A percentile compares a stretch with the other conserved stretches of the same genome.
phyloP scores from a whole-genome alignment of 2,329 filamentous ascomycete species.

The Monosporascus ibericus region DNA sequence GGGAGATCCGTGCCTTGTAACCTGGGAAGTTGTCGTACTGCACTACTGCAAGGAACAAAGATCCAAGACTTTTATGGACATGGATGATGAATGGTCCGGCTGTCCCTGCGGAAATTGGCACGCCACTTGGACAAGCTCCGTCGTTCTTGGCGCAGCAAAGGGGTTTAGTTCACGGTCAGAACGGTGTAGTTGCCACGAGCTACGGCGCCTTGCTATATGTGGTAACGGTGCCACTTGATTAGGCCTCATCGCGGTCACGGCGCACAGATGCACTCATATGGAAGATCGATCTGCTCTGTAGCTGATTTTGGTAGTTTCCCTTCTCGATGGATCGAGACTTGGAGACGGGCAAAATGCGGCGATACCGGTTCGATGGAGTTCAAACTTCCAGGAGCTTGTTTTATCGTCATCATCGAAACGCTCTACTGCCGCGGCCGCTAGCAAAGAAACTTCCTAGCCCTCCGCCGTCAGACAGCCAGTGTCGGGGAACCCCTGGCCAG shows the following conservation, averaged over 20 bases:
- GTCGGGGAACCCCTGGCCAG: not conserved
- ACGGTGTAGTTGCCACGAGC: too few relatives aligned
- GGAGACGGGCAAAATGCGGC: too few relatives aligned
- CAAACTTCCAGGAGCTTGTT: not conserved
- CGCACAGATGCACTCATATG: too few relatives aligned
- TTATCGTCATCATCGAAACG: not conserved
- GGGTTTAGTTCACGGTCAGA: too few relatives aligned
- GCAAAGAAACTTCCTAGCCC: not conserved
- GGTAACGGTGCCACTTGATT: too few relatives aligned
- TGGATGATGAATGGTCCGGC: not conserved
- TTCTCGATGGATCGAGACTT: too few relatives aligned
- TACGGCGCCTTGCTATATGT: too few relatives aligned
- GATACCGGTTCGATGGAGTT: too few relatives aligned
- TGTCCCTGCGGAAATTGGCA: not conserved
- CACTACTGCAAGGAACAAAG: conserved; percentile 4
- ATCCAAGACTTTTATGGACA: not conserved
- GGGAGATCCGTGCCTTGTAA: not conserved
- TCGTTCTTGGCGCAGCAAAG: not conserved
- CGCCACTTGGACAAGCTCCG: not conserved
- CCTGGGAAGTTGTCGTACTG: not conserved
- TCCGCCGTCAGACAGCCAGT: not conserved
- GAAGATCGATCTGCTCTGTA: too few relatives aligned
- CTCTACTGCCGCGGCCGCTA: not conserved
- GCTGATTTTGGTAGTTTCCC: too few relatives aligned
- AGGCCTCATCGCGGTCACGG: too few relatives aligned